A percentile compares a stretch with the other conserved stretches of the same genome.
These are phyloP conservation scores for Phytophthora pinifolia DNA, from an alignment of 352 stramenopile species.

Conservation along the genomic window DNA sequence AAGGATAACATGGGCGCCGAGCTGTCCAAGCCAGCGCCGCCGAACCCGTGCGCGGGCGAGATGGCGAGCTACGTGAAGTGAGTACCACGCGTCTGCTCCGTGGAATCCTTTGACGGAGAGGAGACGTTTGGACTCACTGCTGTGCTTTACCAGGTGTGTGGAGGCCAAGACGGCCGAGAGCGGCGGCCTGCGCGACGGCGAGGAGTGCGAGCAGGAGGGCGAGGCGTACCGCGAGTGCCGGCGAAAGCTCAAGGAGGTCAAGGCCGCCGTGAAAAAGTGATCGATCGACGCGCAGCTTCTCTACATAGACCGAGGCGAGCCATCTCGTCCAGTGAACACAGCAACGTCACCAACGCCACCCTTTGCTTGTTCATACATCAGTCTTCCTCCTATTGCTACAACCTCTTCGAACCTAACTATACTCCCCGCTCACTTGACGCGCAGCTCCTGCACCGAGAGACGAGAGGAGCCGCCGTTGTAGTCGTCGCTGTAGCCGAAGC, in stretches of 20 bases:
- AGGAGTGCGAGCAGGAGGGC: constrained; percentile 68
- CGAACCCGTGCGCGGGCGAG: constrained; percentile 53
- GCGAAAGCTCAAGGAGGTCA: constrained; percentile 43
- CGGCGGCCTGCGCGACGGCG: constrained; percentile 65
- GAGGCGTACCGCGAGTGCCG: constrained; percentile 67
- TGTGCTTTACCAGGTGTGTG: constrained; percentile 44
- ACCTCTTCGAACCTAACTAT: constrained; percentile 9
- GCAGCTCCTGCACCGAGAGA: constrained; percentile 24
- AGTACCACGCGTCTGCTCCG: constrained; percentile 22
- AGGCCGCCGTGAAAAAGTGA: constrained; percentile 28
- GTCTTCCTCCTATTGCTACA: constrained; percentile 13
- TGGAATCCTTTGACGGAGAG: constrained; percentile 7
- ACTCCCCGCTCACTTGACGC: constrained; percentile 21
- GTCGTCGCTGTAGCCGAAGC: constrained; percentile 39
- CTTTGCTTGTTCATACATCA: constrained; percentile 14
- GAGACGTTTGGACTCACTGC: constrained; percentile 13
- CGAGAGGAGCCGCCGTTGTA: constrained; percentile 20
- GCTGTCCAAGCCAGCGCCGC: constrained; percentile 43
- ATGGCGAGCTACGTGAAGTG: constrained; percentile 81
- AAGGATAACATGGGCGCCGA: constrained; percentile 53
- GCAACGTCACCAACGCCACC: constrained; percentile 3
- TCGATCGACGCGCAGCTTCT: background rate
- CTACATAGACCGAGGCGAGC: background rate
- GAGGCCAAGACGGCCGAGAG: constrained; percentile 56
- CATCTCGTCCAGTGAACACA: background rate